These are phyloP conservation scores for Vigna hirtella DNA, from an alignment of 306 rosid species.

Conservation along the genomic window DNA sequence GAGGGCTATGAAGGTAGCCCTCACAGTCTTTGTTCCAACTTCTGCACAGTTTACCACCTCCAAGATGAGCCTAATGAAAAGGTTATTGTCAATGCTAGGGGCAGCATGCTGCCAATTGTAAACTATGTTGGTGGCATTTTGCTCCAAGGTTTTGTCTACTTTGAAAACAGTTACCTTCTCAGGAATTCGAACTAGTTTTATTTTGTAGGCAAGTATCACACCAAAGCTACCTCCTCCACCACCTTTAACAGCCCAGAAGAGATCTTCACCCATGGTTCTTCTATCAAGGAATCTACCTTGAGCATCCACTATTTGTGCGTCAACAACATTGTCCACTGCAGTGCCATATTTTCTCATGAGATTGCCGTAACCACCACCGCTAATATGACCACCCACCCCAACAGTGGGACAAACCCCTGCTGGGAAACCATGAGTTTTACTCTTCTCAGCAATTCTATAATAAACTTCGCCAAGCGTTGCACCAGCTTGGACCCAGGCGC, in stretches of 20 bases:
- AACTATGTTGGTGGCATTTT: slow-evolving; percentile 51
- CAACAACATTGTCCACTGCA: slow-evolving; percentile 57
- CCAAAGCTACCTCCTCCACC: slow-evolving; percentile 67
- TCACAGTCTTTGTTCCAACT: slow-evolving; percentile 46
- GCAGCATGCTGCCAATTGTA: slow-evolving; percentile 63
- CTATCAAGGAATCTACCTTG: slow-evolving; percentile 58
- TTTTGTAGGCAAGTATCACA: slow-evolving; percentile 56
- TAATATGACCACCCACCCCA: slow-evolving; percentile 65
- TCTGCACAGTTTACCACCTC: slow-evolving; percentile 48
- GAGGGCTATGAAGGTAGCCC: slow-evolving; percentile 50
- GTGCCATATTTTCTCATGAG: slow-evolving; percentile 66
- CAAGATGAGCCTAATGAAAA: slow-evolving; percentile 61
- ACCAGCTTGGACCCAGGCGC: slow-evolving; percentile 60
- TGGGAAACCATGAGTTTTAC: slow-evolving; percentile 53
- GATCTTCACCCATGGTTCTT: slow-evolving; percentile 62
- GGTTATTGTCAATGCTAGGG: slow-evolving; percentile 48
- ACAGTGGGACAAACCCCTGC: slow-evolving; percentile 67
- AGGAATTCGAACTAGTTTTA: slow-evolving; percentile 57
- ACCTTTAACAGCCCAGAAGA: slow-evolving; percentile 67
- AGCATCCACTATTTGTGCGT: slow-evolving; percentile 55
- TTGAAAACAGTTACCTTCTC: slow-evolving; percentile 59
- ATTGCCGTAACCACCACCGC: slow-evolving; percentile 67
- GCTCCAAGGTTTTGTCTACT: slow-evolving; percentile 49
- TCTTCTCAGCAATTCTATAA: slow-evolving; percentile 56
- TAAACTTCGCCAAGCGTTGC: slow-evolving; percentile 65